Percentiles rank a stretch among this genome's conserved stretches.
These are phyloP conservation scores for Aspergillus nidulans DNA, from an alignment of 495 filamentous ascomycete genomes.

Conservation along the genomic window DNA sequence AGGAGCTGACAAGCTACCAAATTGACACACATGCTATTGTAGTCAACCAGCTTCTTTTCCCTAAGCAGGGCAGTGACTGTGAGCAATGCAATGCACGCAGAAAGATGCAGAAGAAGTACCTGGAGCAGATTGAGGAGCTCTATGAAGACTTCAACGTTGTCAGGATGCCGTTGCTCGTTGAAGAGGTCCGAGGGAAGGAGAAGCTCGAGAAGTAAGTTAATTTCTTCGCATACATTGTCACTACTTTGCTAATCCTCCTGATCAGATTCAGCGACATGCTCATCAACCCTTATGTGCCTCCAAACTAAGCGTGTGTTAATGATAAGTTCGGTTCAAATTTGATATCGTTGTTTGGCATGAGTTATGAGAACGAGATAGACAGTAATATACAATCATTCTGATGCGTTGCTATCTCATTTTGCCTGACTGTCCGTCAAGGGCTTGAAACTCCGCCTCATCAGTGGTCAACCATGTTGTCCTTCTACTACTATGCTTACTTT, in stretches of 20 bases:
- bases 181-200: conserved; percentile 94
- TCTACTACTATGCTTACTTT: background rate
- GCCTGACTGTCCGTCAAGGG: background rate
- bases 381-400: conserved; percentile 33
- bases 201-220: conserved; percentile 69
- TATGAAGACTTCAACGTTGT: conserved; percentile 99
- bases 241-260: conserved; percentile 15
- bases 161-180: conserved; percentile 90
- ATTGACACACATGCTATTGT: conserved; percentile 98
- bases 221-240: background rate
- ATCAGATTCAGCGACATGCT: conserved; percentile 86
- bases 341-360: conserved; percentile 29
- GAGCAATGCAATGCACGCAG: conserved; percentile 92
- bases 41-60: conserved; percentile 96
- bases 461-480: background rate
- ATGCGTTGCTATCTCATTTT: conserved; percentile 3
- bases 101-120: conserved; percentile 99
- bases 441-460: background rate
- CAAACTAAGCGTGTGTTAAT: conserved; percentile 45
- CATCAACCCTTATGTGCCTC: conserved; percentile 76
- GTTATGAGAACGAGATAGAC: conserved; percentile 46
- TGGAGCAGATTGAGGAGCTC: conserved; percentile 97
- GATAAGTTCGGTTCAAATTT: conserved; percentile 9
- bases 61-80: conserved; percentile 77
- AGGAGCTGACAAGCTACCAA: conserved; percentile 86